Evolutionary conservation across 805 yeast species (phyloP), one percentile per base, ranked within the genome.

Genomic region (Yarrowia deformans): DNA sequence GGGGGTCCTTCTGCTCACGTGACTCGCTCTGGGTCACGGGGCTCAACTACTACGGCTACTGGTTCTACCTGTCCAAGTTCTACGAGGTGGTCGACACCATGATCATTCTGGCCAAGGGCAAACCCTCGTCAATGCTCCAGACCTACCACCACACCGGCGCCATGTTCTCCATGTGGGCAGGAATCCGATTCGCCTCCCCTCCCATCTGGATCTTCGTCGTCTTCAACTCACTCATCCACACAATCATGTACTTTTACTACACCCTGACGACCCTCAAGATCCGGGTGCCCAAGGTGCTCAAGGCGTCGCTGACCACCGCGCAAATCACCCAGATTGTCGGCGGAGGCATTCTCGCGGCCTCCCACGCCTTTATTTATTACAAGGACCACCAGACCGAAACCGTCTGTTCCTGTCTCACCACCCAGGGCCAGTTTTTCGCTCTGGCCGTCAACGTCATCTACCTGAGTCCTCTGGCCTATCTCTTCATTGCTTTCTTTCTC

Each of bases 161-260:
- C 61, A 89, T 89, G 87, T 80, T 89, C 78, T 88, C 90, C 70
- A 89, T 89, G 93, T 89, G 92, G 92, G 85, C 90, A 8, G 93
- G 93, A 1, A 84, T 87, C 69, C 80, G 92, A 69, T 89, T 80
- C 77, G 85, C 84, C 66, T 84, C 90, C 14, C 90, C 92, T 6
- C 93, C 93, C 43, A 89, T 89, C 76, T 89, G 93, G 93, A 87
- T 89, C 74, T 89, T 89, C 78, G 91, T 88, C 55, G 90, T 87
- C 34, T 89, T 89, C 84, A 89, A 89, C 81, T 88, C 91, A n/a
- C 85, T 89, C 76, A 88, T 89, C 75, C 93, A 89, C 80, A 81
- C 90, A 34, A 82, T 89, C 76, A 89, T 89, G 93, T 89, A 89
- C 81, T 82, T 85, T 69, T 89, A 89, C 79, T 89, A 85, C 80